A percentile compares a stretch with the other conserved stretches of the same genome.
These are phyloP conservation scores for Ramularia endophylla DNA, from an alignment of 2,329 filamentous ascomycete genomes.

Conservation along the genomic window DNA sequence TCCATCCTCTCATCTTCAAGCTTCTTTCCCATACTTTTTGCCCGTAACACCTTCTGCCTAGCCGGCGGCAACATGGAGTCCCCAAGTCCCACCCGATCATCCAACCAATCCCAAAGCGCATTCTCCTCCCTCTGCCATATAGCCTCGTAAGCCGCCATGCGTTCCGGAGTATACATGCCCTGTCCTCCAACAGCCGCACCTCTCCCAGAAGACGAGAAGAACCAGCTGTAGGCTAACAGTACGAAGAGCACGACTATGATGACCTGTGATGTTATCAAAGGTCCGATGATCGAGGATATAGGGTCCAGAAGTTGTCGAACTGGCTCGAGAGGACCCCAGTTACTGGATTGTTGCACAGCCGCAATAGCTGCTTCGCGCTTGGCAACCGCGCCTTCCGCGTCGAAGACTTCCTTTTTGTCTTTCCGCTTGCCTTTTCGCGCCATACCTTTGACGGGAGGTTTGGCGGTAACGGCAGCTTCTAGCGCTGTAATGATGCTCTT, in stretches of 20 bases:
- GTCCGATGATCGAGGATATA: slow-evolving; percentile 60
- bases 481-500: slow-evolving; percentile 72
- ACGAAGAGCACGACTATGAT: slow-evolving; percentile 69
- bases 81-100: slow-evolving; percentile 69
- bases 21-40: slow-evolving; percentile 21
- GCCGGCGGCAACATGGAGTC: slow-evolving; percentile 40
- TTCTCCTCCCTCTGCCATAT: slow-evolving; percentile 86
- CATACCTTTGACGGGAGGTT: slow-evolving; percentile 47
- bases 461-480: slow-evolving; percentile 61
- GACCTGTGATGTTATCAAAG: slow-evolving; percentile 69
- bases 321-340: slow-evolving; percentile 81
- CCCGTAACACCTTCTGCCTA: slow-evolving; percentile 24
- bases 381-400: slow-evolving; percentile 38
- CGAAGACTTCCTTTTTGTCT: slow-evolving; percentile 48
- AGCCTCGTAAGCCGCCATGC: slow-evolving; percentile 81
- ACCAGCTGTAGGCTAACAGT: slow-evolving; percentile 68
- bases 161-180: slow-evolving; percentile 50
- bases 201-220: slow-evolving; percentile 27
- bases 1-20: slow-evolving; percentile 60
- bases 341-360: slow-evolving; percentile 33
- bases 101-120: slow-evolving; percentile 88
- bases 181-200: slow-evolving; percentile 34
- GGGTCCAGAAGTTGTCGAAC: slow-evolving; percentile 65
- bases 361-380: slow-evolving; percentile 25
- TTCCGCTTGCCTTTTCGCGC: slow-evolving; percentile 41